Evolutionary conservation across 306 rosid species (phyloP).

Genomic region (Ormosia semicastrata): DNA sequence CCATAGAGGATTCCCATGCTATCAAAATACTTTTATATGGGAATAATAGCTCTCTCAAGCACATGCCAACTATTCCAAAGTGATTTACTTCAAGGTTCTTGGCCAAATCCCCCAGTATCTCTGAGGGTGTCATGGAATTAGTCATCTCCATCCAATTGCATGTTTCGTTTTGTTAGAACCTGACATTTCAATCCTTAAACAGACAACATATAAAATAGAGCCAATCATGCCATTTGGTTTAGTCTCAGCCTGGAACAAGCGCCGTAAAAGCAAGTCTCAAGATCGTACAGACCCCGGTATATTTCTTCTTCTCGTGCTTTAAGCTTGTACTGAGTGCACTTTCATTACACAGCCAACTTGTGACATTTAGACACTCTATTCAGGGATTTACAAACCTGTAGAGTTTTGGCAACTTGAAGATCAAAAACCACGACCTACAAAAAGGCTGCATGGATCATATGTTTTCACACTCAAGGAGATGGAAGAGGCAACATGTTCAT

Average conservation of each 20-base stretch:
- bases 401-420: conserved; percentile 85
- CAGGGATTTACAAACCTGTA: conserved; percentile 85
- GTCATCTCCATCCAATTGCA: conserved; percentile 33
- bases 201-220: conserved; percentile 24
- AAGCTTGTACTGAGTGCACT: neutral
- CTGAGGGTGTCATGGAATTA: conserved; percentile 23
- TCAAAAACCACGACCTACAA: conserved; percentile 53
- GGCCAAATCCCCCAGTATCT: neutral
- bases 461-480: conserved; percentile 84
- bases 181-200: conserved; percentile 31
- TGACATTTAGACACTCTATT: conserved; percentile 1
- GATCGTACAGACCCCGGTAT: conserved; percentile 83
- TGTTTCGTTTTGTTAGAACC: conserved; percentile 27
- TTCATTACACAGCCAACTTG: conserved; percentile 3
- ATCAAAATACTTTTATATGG: conserved; percentile 35
- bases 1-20: conserved; percentile 34
- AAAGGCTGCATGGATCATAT: conserved; percentile 73
- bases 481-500: conserved; percentile 91
- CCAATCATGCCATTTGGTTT: conserved; percentile 79
- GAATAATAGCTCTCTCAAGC: conserved; percentile 23
- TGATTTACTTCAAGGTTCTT: conserved; percentile 7
- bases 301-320: neutral
- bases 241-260: conserved; percentile 95
- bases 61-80: conserved; percentile 13
- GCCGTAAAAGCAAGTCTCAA: conserved; percentile 79